Evolutionary conservation across 805 yeast species (phyloP).

Genomic region (Ogataea naganishii): DNA sequence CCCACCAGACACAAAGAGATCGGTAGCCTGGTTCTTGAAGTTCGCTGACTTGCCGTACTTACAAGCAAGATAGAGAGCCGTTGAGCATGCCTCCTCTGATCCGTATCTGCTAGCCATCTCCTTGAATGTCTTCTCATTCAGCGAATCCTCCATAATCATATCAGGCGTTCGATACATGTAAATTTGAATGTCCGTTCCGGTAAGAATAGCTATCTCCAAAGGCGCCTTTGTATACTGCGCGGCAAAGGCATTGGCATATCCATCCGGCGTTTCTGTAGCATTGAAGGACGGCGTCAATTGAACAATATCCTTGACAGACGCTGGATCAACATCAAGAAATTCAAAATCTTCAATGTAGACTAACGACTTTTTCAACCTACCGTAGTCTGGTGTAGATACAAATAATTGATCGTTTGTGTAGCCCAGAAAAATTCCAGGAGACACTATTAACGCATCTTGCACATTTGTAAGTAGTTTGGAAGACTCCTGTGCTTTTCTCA

Average conservation of each 20-base stretch:
- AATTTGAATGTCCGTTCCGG: conserved; percentile 68
- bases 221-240: conserved; percentile 68
- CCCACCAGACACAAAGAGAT: conserved; percentile 45
- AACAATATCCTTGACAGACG: conserved; percentile 62
- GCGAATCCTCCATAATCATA: conserved; percentile 54
- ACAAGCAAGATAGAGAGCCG: conserved; percentile 78
- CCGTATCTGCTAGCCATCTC: conserved; percentile 76
- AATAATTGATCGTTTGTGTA: conserved; percentile 50
- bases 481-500: conserved; percentile 48
- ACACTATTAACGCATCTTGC: conserved; percentile 49
- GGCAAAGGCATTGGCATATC: conserved; percentile 80
- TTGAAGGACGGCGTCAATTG: conserved; percentile 63
- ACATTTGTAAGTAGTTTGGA: conserved; percentile 49
- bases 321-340: conserved; percentile 45
- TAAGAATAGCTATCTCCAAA: conserved; percentile 71
- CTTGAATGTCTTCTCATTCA: conserved; percentile 57
- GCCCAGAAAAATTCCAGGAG: conserved; percentile 83
- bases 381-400: conserved; percentile 78
- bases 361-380: conserved; percentile 65
- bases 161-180: conserved; percentile 77
- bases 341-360: conserved; percentile 78
- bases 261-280: conserved; percentile 68
- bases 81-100: conserved; percentile 80
- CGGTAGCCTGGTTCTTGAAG: conserved; percentile 37
- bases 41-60: conserved; percentile 53